A percentile compares a stretch with the other conserved stretches of the same genome.
These are phyloP conservation scores for Neopestalotiopsis sp. DNA, from an alignment of 2,329 filamentous ascomycete species.

Conservation along the genomic window DNA sequence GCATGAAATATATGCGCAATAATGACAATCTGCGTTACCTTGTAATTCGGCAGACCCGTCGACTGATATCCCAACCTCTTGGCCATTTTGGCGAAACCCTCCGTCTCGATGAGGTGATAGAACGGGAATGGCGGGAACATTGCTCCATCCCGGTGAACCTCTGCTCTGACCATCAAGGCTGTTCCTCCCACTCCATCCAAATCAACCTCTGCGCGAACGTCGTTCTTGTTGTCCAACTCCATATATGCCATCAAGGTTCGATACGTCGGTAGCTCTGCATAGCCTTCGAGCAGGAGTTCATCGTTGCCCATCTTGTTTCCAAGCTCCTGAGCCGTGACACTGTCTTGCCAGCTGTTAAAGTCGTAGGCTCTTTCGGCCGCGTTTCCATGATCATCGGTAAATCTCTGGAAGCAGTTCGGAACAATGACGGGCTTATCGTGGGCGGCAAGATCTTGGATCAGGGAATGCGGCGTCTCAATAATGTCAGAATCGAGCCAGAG, in stretches of 20 bases:
- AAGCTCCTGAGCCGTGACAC: slow-evolving; percentile 76
- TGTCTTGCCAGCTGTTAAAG: slow-evolving; percentile 98
- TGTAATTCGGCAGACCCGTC: slow-evolving; percentile 94
- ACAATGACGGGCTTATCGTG: slow-evolving; percentile 92
- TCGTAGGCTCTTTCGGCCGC: slow-evolving; percentile 87
- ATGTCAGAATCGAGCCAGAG: slow-evolving; percentile 95
- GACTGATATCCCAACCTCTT: slow-evolving; percentile 83
- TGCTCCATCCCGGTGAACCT: slow-evolving; percentile 94
- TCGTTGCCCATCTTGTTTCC: slow-evolving; percentile 84
- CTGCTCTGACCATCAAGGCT: slow-evolving; percentile 90
- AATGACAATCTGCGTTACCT: slow-evolving; percentile 62
- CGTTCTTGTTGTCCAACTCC: slow-evolving; percentile 58
- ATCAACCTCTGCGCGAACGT: slow-evolving; percentile 68
- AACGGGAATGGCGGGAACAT: slow-evolving; percentile 99
- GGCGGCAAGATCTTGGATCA: slow-evolving; percentile 90
- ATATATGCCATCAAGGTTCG: slow-evolving; percentile 90
- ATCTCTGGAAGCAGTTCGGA: slow-evolving; percentile 94
- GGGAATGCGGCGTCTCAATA: slow-evolving; percentile 79
- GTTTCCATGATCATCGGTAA: slow-evolving; percentile 73
- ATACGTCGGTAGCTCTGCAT: slow-evolving; percentile 91
- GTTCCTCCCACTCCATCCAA: slow-evolving; percentile 95
- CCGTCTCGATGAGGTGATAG: slow-evolving; percentile 96
- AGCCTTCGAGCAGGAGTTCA: slow-evolving; percentile 92
- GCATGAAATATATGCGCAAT: background rate
- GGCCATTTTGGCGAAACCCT: slow-evolving; percentile 98